These are phyloP conservation scores for Pythium apleroticum DNA, from an alignment of 352 stramenopile species.

Conservation along the genomic window DNA sequence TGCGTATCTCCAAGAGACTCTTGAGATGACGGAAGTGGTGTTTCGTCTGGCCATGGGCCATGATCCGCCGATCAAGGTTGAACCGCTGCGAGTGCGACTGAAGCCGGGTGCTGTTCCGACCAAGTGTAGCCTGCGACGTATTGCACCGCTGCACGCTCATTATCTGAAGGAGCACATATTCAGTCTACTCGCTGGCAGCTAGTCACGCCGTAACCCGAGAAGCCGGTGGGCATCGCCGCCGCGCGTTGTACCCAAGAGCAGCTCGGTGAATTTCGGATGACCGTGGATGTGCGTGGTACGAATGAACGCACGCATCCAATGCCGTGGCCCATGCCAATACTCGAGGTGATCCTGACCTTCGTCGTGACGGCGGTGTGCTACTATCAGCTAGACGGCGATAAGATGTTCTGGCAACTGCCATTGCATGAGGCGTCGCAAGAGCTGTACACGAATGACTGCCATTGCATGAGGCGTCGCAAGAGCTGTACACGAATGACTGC, in stretches of 20 bases:
- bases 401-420: constrained; percentile 24
- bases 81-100: neutral
- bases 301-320: constrained; percentile 23
- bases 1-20: neutral
- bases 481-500: constrained; percentile 26
- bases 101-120: neutral
- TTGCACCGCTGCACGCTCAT: neutral
- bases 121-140: neutral
- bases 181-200: constrained; percentile 6
- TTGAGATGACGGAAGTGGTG: neutral
- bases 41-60: neutral
- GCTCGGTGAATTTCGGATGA: neutral
- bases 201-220: neutral
- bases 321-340: constrained; percentile 25
- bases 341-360: constrained; percentile 13
- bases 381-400: constrained; percentile 4
- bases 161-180: constrained; percentile 3
- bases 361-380: neutral
- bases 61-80: neutral
- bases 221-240: constrained; percentile 4
- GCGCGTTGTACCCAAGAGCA: neutral
- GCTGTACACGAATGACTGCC: constrained; percentile 23
- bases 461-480: constrained; percentile 13
- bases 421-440: constrained; percentile 18
- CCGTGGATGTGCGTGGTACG: neutral